Base-by-base conservation (phyloP, 441 rosid species). In the Jatropha multifida region DNA sequence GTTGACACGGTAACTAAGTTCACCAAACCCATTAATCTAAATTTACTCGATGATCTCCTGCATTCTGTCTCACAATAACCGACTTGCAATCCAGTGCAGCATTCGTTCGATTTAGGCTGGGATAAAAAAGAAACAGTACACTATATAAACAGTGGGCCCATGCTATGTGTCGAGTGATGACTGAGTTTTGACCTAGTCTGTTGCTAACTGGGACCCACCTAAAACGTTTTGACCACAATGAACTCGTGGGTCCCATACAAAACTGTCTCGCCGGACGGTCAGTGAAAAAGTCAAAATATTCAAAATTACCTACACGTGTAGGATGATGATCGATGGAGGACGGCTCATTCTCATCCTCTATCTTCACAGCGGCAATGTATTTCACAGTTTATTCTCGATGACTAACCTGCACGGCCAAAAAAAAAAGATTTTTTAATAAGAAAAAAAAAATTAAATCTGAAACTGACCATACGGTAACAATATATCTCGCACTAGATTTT, bases 401-500 rank as follows among this genome's bases (percentile, higher is more conserved):
- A 13, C 8, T 15, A 20, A 63, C 8, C 1, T 55, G 3, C 18
- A 4, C 6, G 10, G 9, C 18, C 6, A 14, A 40, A 40, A 4
- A 65, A 8, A 4, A 5, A 2, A 0, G 42, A 15, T 26, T 40
- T 56, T n/a, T 56, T 56, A n/a, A 4, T 52, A 11, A 11, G 5
- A 42, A 41, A n/a, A 17, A 17, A 56, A 2, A 59, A 42, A n/a
- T 4, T n/a, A 15, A 74, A 51, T 65, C 79, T 82, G 90, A 87
- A 83, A 90, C 87, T 78, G 97, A 88, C 93, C 72, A 83, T 81
- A 88, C 91, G 77, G 79, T 77, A 71, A 54, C 38, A 69, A 73
- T 76, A 83, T 78, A 91, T 90, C 89, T 83, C 83, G 87, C 87
- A 75, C 89, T 92, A 89, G 97, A 94, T 92, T 91, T 84, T 83